phyloP scores from a whole-genome alignment of 2,329 filamentous ascomycete genomes.

The Clarireedia sp. region DNA sequence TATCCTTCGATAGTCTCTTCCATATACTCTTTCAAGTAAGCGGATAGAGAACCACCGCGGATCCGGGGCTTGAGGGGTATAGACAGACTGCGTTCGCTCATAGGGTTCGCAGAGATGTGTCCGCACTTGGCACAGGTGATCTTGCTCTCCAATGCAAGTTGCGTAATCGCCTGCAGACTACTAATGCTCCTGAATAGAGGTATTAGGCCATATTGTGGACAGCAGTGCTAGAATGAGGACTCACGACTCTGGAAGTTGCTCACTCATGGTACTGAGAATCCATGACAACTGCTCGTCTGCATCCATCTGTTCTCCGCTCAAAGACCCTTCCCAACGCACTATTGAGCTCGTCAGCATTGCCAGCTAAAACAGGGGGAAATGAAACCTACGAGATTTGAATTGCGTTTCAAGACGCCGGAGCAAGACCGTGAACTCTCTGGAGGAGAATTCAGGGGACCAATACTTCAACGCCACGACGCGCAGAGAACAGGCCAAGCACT shows the following conservation, averaged over 20 bases:
- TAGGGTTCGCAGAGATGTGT: conserved; percentile 14
- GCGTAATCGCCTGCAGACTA: conserved; percentile 19
- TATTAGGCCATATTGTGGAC: conserved; percentile 2
- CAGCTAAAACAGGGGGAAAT: not conserved
- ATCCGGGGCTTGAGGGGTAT: conserved; percentile 22
- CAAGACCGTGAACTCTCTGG: not conserved
- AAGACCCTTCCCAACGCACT: not conserved
- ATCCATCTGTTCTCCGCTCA: conserved; percentile 27
- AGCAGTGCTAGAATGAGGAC: not conserved
- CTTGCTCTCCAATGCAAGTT: conserved; percentile 11
- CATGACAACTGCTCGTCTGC: conserved; percentile 27
- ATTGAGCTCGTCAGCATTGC: not conserved
- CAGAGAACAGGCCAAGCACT: conserved; percentile 14
- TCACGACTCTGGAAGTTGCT: conserved; percentile 25
- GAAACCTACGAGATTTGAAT: not conserved
- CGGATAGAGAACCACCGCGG: conserved; percentile 13
- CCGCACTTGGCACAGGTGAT: conserved; percentile 24
- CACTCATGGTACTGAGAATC: conserved; percentile 20
- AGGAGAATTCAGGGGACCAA: not conserved
- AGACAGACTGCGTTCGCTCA: conserved; percentile 21
- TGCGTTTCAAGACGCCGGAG: not conserved
- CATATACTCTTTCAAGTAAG: conserved; percentile 21
- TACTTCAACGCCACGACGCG: conserved; percentile 1
- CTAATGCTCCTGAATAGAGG: conserved; percentile 9
- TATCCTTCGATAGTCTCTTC: conserved; percentile 21